A percentile compares a stretch with the other conserved stretches of the same genome.
Conservation (phyloP, 1,284 basidiomycete species). For the Erythrobasidium hasegawianum region DNA sequence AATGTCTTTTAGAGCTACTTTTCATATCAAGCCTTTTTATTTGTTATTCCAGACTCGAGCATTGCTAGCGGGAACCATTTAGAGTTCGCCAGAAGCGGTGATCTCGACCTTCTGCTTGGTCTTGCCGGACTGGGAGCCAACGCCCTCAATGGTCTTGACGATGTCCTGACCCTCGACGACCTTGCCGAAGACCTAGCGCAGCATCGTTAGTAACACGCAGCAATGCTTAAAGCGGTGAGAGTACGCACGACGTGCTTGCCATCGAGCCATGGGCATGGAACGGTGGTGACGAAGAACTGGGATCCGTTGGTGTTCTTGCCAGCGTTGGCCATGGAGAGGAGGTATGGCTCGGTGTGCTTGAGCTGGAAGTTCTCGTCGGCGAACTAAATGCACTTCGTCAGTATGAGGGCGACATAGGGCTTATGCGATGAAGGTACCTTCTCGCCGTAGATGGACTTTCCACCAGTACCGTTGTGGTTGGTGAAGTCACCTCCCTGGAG, state of each 20-base stretch:
- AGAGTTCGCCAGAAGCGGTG: constrained; percentile 40
- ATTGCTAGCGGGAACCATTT: too few relatives aligned
- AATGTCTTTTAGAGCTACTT: too few relatives aligned
- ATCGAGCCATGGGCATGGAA: constrained; percentile 45
- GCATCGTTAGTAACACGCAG: too few relatives aligned
- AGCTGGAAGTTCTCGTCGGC: constrained; percentile 50
- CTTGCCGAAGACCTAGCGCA: constrained; percentile 57
- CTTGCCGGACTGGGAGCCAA: constrained; percentile 53
- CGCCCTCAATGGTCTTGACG: constrained; percentile 64
- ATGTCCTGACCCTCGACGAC: constrained; percentile 63
- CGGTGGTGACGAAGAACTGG: constrained; percentile 51
- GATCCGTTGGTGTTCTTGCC: constrained; percentile 57
- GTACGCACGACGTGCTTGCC: constrained; percentile 54
- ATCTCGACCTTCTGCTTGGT: constrained; percentile 40
- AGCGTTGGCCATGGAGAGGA: constrained; percentile 58
- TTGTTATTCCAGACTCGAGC: too few relatives aligned
- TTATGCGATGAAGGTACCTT: constrained; percentile 47
- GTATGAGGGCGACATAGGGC: too few relatives aligned
- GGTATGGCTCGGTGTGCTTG: constrained; percentile 50
- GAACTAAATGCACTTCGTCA: too few relatives aligned
- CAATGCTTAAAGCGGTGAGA: too few relatives aligned
- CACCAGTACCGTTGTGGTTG: constrained; percentile 51
- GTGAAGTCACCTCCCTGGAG: constrained; percentile 58
- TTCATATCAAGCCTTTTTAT: too few relatives aligned
- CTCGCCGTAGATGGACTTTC: constrained; percentile 52